phyloP scores from a whole-genome alignment of 768 basidiomycete species.

The Podaxis sp. region DNA sequence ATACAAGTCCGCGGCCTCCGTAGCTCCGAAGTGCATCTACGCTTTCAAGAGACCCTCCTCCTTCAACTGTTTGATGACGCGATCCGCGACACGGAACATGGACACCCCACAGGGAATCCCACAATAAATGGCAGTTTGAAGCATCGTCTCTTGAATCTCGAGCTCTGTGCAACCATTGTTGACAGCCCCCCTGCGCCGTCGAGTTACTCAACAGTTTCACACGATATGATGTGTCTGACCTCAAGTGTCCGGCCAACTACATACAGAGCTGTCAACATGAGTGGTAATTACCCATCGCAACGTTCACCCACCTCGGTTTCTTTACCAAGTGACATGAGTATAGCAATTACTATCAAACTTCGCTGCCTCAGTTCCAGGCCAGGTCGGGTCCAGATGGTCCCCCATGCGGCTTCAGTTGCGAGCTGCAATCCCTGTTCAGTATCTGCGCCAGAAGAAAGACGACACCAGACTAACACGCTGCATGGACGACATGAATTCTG shows the following conservation, averaged over 20 bases:
- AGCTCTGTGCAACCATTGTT: slow-evolving; percentile 38
- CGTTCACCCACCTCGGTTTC: slow-evolving; percentile 32
- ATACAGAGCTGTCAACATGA: neutral
- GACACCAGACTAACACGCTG: slow-evolving; percentile 30
- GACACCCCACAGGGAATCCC: slow-evolving; percentile 40
- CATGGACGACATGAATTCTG: slow-evolving; percentile 45
- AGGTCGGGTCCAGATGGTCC: slow-evolving; percentile 43
- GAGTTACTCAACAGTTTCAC: neutral
- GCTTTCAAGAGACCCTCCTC: slow-evolving; percentile 26
- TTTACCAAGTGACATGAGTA: slow-evolving; percentile 39
- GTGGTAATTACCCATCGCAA: neutral
- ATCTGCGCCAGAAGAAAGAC: slow-evolving; percentile 2
- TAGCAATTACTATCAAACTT: slow-evolving; percentile 39
- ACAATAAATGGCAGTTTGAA: slow-evolving; percentile 39
- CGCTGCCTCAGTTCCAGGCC: slow-evolving; percentile 42
- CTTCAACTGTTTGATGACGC: slow-evolving; percentile 32
- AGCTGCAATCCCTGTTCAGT: neutral
- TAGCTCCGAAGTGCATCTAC: neutral
- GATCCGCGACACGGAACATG: slow-evolving; percentile 37
- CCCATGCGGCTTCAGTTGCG: slow-evolving; percentile 31
- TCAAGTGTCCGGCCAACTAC: slow-evolving; percentile 9
- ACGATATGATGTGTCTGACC: neutral
- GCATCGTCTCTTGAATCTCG: slow-evolving; percentile 39
- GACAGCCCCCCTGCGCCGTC: slow-evolving; percentile 31
- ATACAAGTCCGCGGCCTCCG: neutral